phyloP scores from a whole-genome alignment of 768 basidiomycete genomes.

The Mycena galericulata region DNA sequence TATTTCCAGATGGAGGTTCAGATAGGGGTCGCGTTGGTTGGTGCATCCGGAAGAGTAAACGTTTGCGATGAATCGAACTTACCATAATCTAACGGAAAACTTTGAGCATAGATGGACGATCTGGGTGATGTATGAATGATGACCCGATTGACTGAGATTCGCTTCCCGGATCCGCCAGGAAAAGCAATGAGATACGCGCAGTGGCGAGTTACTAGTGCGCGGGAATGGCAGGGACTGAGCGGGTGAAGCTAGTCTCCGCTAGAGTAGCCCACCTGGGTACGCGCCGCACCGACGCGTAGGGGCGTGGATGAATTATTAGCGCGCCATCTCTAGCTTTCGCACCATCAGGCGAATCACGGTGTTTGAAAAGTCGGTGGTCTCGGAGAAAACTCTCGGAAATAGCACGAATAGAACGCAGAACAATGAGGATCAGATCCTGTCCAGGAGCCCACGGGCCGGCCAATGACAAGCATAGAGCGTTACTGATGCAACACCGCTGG shows the following conservation, averaged over 20 bases:
- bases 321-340: slow-evolving; percentile 6
- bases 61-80: slow-evolving; percentile 3
- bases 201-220: slow-evolving; percentile 7
- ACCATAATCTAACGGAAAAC: slow-evolving; percentile 2
- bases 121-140: slow-evolving; percentile 18
- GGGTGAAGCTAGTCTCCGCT: slow-evolving; percentile 2
- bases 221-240: slow-evolving; percentile 1
- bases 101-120: slow-evolving; percentile 21
- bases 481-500: not conserved
- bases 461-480: not conserved
- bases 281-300: not conserved
- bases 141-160: not conserved
- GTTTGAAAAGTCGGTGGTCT: not conserved
- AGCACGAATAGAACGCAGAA: slow-evolving; percentile 16
- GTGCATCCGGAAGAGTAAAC: slow-evolving; percentile 6
- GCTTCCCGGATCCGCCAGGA: slow-evolving; percentile 14
- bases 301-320: slow-evolving; percentile 7
- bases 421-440: slow-evolving; percentile 3
- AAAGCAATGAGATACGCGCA: not conserved
- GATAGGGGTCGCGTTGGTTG: slow-evolving; percentile 14
- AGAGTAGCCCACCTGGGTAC: not conserved
- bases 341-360: slow-evolving; percentile 32
- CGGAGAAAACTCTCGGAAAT: not conserved
- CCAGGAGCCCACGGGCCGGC: not conserved
- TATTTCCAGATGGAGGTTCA: slow-evolving; percentile 20